These are phyloP conservation scores for Venturiaceae sp. DNA, from an alignment of 2,329 filamentous ascomycete species.

Conservation along the genomic window DNA sequence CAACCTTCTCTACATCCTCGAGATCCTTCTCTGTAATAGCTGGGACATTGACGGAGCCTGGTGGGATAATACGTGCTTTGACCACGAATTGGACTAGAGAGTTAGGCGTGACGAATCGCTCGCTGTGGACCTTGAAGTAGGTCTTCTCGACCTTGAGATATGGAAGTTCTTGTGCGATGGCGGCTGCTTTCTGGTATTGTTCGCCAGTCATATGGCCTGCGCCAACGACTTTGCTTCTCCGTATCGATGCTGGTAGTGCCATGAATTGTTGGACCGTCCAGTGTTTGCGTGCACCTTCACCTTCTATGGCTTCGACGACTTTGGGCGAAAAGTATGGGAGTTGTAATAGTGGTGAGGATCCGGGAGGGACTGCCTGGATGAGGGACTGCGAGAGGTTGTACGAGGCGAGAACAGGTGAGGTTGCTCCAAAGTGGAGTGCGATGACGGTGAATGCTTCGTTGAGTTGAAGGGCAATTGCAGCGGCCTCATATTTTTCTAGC, in stretches of 20 bases:
- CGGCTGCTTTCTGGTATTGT: conserved; percentile 67
- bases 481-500: conserved; percentile 80
- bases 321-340: conserved; percentile 73
- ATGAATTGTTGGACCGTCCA: conserved; percentile 81
- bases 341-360: conserved; percentile 79
- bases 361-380: conserved; percentile 80
- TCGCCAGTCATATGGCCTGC: conserved; percentile 60
- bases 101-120: conserved; percentile 83
- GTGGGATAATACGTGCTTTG: conserved; percentile 88
- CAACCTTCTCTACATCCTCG: conserved; percentile 86
- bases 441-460: conserved; percentile 84
- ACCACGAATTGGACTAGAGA: conserved; percentile 90
- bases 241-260: conserved; percentile 65
- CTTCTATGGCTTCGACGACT: conserved; percentile 56
- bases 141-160: conserved; percentile 77
- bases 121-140: conserved; percentile 97
- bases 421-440: conserved; percentile 76
- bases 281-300: conserved; percentile 52
- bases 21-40: conserved; percentile 68
- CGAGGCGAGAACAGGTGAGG: conserved; percentile 69
- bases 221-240: conserved; percentile 62
- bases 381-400: conserved; percentile 78
- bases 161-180: conserved; percentile 75
- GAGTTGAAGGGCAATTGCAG: conserved; percentile 74
- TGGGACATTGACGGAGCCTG: conserved; percentile 67